Evolutionary conservation across 257 asterid genomes (phyloP).

Genomic region (Ocimum tenuiflorum): DNA sequence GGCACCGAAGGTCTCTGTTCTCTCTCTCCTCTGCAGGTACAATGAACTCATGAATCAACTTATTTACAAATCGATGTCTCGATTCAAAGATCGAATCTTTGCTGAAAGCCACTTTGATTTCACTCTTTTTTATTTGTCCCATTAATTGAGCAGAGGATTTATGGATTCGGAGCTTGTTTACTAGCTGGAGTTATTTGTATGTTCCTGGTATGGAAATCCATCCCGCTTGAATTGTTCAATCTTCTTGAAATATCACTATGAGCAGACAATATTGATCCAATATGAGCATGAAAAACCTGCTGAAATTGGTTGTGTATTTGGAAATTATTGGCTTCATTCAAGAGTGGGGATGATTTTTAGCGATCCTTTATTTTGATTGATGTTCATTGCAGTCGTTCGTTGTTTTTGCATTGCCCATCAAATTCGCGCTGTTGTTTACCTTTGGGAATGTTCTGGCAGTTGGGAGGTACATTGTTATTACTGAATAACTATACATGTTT

Average conservation of each 20-base stretch:
- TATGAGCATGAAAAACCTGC: background rate
- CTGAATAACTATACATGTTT: constrained; percentile 1
- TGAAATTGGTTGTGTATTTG: background rate
- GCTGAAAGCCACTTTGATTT: constrained; percentile 11
- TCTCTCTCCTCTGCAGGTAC: constrained; percentile 75
- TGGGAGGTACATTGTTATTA: constrained; percentile 55
- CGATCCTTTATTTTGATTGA: background rate
- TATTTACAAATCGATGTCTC: background rate
- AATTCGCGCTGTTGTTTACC: constrained; percentile 78
- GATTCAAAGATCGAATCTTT: constrained; percentile 6
- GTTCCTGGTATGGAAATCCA: constrained; percentile 61
- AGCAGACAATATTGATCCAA: background rate
- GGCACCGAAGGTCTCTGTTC: constrained; percentile 65
- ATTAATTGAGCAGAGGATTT: constrained; percentile 61
- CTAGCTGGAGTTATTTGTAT: constrained; percentile 67
- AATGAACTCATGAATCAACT: background rate
- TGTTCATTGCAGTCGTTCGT: constrained; percentile 63
- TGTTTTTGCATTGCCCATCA: constrained; percentile 75
- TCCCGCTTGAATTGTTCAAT: constrained; percentile 12
- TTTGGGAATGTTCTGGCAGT: constrained; percentile 80
- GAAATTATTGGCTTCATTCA: background rate
- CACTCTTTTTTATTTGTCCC: background rate
- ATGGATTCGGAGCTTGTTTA: constrained; percentile 75
- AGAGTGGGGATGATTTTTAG: background rate
- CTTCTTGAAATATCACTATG: background rate